Evolutionary conservation across 345 rosid species (phyloP).

Genomic region (Lumnitzera littorea): DNA sequence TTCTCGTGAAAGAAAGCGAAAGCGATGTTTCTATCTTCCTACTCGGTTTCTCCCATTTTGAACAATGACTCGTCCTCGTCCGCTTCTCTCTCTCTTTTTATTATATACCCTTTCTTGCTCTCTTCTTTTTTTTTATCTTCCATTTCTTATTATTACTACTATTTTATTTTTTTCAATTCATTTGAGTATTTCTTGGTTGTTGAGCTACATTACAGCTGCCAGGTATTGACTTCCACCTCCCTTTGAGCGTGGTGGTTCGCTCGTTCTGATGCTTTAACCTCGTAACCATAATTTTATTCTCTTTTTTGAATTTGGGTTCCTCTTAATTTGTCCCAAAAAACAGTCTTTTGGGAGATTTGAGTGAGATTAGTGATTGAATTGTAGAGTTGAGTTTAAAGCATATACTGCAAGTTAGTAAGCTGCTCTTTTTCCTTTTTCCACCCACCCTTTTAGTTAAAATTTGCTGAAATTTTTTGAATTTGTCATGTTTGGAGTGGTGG

Average conservation of each 20-base stretch:
- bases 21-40: not conserved
- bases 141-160: not conserved
- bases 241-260: slow-evolving; percentile 1
- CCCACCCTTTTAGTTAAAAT: too few species aligned
- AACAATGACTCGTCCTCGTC: too few species aligned
- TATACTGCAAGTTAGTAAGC: too few species aligned
- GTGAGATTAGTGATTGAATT: not conserved
- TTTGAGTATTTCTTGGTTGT: slow-evolving; percentile 7
- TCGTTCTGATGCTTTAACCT: not conserved
- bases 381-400: too few species aligned
- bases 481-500: too few species aligned
- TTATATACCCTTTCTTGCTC: not conserved
- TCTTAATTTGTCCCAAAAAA: not conserved
- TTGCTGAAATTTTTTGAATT: too few species aligned
- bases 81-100: not conserved
- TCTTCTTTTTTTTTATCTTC: not conserved
- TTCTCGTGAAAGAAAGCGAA: too few species aligned
- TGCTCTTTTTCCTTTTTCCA: too few species aligned
- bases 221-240: slow-evolving; percentile 5
- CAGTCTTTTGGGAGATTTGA: too few species aligned
- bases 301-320: not conserved
- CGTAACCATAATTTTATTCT: too few species aligned
- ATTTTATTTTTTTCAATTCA: too few species aligned
- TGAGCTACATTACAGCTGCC: slow-evolving; percentile 20
- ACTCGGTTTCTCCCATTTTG: not conserved